Evolutionary conservation across 2,329 filamentous ascomycete species (phyloP).

Genomic region (Fusarium pseudocircinatum): DNA sequence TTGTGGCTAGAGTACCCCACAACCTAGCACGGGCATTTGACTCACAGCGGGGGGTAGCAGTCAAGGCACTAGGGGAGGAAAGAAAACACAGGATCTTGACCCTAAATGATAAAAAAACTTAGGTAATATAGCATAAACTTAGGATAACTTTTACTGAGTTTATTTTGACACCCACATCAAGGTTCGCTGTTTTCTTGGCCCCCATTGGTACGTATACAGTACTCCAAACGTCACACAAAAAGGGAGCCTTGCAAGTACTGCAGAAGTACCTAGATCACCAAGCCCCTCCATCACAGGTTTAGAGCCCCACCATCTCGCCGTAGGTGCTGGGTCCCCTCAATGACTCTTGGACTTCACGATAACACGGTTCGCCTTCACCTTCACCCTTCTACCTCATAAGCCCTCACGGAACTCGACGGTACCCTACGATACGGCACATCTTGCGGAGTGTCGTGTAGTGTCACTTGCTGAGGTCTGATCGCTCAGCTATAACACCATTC

Average conservation of each 20-base stretch:
- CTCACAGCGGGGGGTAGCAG: constrained; percentile 11
- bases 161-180: no score
- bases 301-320: constrained; percentile 26
- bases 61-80: neutral
- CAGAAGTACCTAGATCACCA: neutral
- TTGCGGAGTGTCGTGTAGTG: constrained; percentile 10
- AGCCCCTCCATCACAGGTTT: constrained; percentile 34
- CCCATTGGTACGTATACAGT: no score
- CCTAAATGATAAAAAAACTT: no score
- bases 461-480: neutral
- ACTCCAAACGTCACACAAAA: neutral
- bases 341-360: constrained; percentile 36
- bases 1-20: constrained; percentile 22
- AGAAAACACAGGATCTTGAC: no score
- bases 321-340: constrained; percentile 33
- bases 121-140: no score
- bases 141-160: no score
- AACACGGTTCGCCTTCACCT: constrained; percentile 33
- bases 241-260: neutral
- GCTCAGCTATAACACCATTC: constrained; percentile 10
- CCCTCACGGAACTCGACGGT: constrained; percentile 4
- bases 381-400: constrained; percentile 10
- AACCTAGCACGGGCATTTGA: constrained; percentile 28
- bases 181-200: no score
- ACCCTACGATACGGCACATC: constrained; percentile 5